A percentile compares a stretch with the other conserved stretches of the same genome.
These are phyloP conservation scores for Talaromyces sp. DNA, from an alignment of 2,329 filamentous ascomycete genomes.

Conservation along the genomic window DNA sequence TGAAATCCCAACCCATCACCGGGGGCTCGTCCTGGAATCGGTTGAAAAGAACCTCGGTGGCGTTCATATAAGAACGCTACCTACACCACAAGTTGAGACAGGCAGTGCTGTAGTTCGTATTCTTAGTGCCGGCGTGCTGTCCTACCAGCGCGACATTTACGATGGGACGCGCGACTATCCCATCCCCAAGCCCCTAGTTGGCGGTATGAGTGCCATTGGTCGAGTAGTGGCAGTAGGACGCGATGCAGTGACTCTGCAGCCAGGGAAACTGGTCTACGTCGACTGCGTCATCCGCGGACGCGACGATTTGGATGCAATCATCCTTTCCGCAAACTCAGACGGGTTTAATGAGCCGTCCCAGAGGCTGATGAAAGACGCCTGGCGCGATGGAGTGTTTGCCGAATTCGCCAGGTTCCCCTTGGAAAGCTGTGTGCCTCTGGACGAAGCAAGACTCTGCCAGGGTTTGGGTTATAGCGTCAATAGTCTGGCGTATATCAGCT, in stretches of 20 bases:
- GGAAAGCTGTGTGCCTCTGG: constrained; percentile 29
- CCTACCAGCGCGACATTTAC: constrained; percentile 39
- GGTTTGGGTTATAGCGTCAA: constrained; percentile 37
- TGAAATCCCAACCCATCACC: constrained; percentile 4
- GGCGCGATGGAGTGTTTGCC: constrained; percentile 33
- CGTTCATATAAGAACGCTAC: constrained; percentile 17
- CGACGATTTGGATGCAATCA: constrained; percentile 26
- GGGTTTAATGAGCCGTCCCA: constrained; percentile 21
- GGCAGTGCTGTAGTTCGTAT: constrained; percentile 40
- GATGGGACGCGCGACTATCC: constrained; percentile 27
- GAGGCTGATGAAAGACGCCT: constrained; percentile 32
- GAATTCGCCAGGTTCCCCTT: constrained; percentile 32
- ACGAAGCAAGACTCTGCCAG: constrained; percentile 26
- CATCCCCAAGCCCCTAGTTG: constrained; percentile 31
- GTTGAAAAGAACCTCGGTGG: constrained; percentile 19
- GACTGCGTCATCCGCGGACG: constrained; percentile 32
- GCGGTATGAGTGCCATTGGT: constrained; percentile 31
- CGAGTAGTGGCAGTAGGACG: constrained; percentile 31
- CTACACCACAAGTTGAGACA: constrained; percentile 25
- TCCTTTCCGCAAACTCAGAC: constrained; percentile 26
- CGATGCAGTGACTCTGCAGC: constrained; percentile 31
- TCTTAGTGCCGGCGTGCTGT: constrained; percentile 30
- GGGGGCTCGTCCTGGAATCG: constrained; percentile 12
- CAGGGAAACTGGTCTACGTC: constrained; percentile 35
- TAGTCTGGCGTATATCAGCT: constrained; percentile 36